Conservation (phyloP, 352 stramenopile genomes). For the Phytophthora capsici region DNA sequence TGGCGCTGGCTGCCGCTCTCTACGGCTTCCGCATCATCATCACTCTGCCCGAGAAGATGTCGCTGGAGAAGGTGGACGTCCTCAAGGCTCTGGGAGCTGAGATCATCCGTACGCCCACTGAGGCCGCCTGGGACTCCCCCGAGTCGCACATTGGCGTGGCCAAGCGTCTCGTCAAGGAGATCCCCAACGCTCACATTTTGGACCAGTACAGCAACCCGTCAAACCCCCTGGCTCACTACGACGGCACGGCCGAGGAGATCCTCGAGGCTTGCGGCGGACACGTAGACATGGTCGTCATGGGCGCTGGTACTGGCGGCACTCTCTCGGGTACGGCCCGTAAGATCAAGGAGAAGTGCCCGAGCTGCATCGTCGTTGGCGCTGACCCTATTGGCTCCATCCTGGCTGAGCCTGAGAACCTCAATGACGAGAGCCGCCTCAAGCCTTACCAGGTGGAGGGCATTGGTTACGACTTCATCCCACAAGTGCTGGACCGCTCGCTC, state of each 20-base stretch:
- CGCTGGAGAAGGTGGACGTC: conserved; percentile 96
- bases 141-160: conserved; percentile 96
- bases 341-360: conserved; percentile 93
- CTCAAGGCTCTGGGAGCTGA: conserved; percentile 96
- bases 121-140: conserved; percentile 95
- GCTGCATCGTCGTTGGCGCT: conserved; percentile 87
- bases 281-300: conserved; percentile 96
- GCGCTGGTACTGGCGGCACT: conserved; percentile 95
- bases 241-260: conserved; percentile 96
- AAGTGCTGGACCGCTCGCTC: conserved; percentile 93
- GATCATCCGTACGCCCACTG: conserved; percentile 96
- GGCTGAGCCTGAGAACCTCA: conserved; percentile 92
- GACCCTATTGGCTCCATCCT: conserved; percentile 95
- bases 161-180: conserved; percentile 92
- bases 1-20: conserved; percentile 96
- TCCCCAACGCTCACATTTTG: conserved; percentile 96
- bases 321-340: conserved; percentile 94
- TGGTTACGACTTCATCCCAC: conserved; percentile 97
- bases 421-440: conserved; percentile 92
- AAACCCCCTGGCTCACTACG: conserved; percentile 96
- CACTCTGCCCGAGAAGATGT: conserved; percentile 96
- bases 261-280: conserved; percentile 92
- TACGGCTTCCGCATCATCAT: conserved; percentile 97
- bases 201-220: conserved; percentile 97
- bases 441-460: conserved; percentile 97